Conservation (phyloP, 257 asterid genomes). For the Cruciata laevipes region DNA sequence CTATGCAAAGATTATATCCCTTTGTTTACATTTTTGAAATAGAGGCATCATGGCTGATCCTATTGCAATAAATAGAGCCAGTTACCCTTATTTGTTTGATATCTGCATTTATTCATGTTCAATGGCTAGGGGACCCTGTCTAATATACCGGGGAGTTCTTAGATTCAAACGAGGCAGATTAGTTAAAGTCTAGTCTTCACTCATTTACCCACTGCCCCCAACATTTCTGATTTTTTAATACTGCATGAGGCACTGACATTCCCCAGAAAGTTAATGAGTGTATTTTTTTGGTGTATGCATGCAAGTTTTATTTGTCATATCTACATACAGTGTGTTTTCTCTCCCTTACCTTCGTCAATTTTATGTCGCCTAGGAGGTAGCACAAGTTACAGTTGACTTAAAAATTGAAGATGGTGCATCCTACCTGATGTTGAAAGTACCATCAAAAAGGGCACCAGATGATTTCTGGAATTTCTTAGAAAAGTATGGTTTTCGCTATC, state of each 20-base stretch:
- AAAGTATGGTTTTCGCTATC: constrained; percentile 76
- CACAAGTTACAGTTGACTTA: constrained; percentile 47
- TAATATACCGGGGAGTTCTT: not conserved
- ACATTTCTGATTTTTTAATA: not conserved
- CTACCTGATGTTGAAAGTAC: constrained; percentile 65
- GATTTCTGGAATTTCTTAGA: constrained; percentile 67
- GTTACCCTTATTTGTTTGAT: not conserved
- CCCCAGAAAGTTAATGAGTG: constrained; percentile 1
- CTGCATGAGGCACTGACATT: not conserved
- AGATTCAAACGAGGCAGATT: not conserved
- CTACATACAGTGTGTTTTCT: constrained; percentile 3
- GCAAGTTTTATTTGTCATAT: not conserved
- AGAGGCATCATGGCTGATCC: not conserved
- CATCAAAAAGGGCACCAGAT: constrained; percentile 41
- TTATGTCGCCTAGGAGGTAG: constrained; percentile 50
- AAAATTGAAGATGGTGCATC: constrained; percentile 72
- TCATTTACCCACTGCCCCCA: not conserved
- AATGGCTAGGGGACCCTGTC: not conserved
- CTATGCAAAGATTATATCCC: not conserved
- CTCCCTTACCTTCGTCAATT: constrained; percentile 6
- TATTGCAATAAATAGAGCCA: not conserved
- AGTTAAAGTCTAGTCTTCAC: not conserved
- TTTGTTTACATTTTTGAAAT: not conserved
- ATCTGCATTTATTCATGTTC: not conserved
- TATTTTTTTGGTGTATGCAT: not conserved